Conservation (phyloP, 2,329 filamentous ascomycete genomes). For the Aspergillus awamori region DNA sequence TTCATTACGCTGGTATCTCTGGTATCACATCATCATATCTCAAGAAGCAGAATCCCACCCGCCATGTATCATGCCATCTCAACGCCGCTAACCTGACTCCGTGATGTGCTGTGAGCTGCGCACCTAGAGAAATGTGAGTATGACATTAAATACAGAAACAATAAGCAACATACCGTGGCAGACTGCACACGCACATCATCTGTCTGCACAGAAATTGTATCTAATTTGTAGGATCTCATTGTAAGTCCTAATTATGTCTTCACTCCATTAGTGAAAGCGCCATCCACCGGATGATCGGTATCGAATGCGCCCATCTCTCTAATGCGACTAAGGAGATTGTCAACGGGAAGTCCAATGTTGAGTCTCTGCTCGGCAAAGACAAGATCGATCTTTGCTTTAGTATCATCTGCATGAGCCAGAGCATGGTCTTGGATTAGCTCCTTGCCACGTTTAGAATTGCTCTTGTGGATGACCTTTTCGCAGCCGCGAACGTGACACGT, state of each 20-base stretch:
- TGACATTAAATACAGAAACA: background rate
- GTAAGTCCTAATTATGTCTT: constrained; percentile 9
- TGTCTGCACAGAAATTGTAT: background rate
- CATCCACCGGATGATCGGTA: constrained; percentile 18
- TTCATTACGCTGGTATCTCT: background rate
- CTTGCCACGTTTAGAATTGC: constrained; percentile 36
- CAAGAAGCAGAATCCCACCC: background rate
- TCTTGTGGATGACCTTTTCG: constrained; percentile 36
- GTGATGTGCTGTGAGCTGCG: background rate
- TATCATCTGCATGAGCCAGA: constrained; percentile 39
- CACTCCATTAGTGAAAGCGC: constrained; percentile 18
- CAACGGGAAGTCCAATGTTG: constrained; percentile 37
- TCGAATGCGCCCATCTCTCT: constrained; percentile 31
- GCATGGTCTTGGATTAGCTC: constrained; percentile 39
- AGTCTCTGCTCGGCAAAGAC: constrained; percentile 41
- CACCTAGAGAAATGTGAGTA: background rate
- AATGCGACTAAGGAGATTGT: constrained; percentile 38
- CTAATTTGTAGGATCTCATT: background rate
- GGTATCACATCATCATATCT: background rate
- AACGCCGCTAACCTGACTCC: background rate
- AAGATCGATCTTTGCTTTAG: constrained; percentile 39
- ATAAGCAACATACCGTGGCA: background rate
- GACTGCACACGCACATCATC: background rate
- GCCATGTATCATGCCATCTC: background rate
- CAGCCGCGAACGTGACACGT: constrained; percentile 37